Evolutionary conservation across 2,329 filamentous ascomycete genomes (phyloP), one percentile per base, ranked within the genome.

Genomic region (Pyrenochaeta sp.): DNA sequence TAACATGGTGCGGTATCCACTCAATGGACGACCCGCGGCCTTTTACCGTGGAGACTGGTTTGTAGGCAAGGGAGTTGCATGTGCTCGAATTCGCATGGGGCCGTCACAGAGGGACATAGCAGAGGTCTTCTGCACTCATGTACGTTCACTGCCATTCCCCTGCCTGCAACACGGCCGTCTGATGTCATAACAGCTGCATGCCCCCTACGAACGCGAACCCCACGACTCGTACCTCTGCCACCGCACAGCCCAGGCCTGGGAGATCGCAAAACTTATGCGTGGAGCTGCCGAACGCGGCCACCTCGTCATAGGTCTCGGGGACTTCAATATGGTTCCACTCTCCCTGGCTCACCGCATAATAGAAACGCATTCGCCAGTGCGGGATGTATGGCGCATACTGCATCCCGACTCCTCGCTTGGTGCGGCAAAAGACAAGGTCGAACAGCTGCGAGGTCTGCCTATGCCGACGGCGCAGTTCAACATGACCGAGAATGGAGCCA

Each of bases 31-130:
- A 13, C 94, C 94, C 5, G 93, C 91, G 7, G 93, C 93, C 4
- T 96, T 97, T 73, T 96, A 88, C 74, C 81, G 93, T 48, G 94
- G 94, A 8, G 93, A 97, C 71, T 97, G 93, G 90, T 97, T 86
- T 65, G 92, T 96, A 7, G 94, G 94, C 0, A 97, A 97, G 69
- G 94, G 94, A 11, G 85, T 97, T 28, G 94, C 93, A 6, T 88
- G 83, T 64, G 93, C 93, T 2, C 82, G 82, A 51, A 87, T 97
- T 57, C 79, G 88, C 3, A 86, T 88, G 55, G 89, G 89, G 0
- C 75, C 81, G 0, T 80, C 74, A 1, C 68, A 72, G 30, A 81
- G 81, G 46, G 87, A 94, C 56, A 75, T 92, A 8, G 78, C 90
- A 13, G 90, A 96, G 64, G 90, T 97, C 2, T 96, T 97, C 68